Evolutionary conservation across 148 eudicot species (phyloP).

Genomic region (Rhododendron vialii): DNA sequence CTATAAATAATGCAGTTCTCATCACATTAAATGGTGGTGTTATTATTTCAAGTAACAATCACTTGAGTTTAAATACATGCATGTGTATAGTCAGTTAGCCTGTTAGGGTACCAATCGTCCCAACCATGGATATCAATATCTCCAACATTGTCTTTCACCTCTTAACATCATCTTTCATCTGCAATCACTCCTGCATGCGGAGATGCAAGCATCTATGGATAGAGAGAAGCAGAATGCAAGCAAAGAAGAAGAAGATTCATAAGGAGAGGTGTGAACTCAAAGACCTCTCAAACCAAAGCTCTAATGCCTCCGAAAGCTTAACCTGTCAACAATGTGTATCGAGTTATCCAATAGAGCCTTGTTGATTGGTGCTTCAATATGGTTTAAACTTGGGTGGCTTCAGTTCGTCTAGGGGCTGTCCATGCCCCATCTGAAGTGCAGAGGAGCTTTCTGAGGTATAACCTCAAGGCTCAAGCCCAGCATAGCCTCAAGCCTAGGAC

Average conservation of each 20-base stretch:
- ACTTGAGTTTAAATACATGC: background rate
- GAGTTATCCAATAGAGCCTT: background rate
- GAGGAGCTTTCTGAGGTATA: background rate
- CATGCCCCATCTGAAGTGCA: background rate
- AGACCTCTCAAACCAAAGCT: background rate
- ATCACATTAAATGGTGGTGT: background rate
- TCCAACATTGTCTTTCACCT: background rate
- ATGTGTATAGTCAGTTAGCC: background rate
- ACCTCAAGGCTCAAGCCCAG: background rate
- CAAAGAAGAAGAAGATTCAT: background rate
- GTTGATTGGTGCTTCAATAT: background rate
- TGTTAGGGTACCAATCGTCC: background rate
- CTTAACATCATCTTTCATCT: background rate
- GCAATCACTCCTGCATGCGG: background rate
- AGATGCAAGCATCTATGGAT: background rate
- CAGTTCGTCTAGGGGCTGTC: background rate
- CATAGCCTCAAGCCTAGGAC: background rate
- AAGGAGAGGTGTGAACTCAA: background rate
- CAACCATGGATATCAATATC: background rate
- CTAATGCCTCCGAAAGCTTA: background rate
- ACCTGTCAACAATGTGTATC: background rate
- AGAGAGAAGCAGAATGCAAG: background rate
- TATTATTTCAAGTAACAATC: no score
- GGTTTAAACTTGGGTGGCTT: background rate
- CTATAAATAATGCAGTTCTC: background rate